Base-by-base conservation (phyloP, 176 grass and related monocot species). In the Hyparrhenia diplandra region DNA sequence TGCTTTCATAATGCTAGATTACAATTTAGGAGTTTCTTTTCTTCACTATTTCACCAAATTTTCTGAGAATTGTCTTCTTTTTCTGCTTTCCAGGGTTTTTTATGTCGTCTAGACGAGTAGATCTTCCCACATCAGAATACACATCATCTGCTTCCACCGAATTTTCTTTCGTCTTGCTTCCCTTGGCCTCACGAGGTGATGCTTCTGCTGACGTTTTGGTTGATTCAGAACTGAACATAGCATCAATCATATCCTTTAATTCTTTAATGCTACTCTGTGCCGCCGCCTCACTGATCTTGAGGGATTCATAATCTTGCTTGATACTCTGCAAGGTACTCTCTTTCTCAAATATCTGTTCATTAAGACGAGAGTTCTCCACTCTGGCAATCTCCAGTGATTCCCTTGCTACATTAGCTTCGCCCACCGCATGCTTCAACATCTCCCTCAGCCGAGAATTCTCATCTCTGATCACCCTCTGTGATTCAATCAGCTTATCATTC, bases 271-370 rank as follows among this genome's bases (percentile, higher is more conserved):
- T 93, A 64, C 59, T 82, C 55, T 86, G 90, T 16, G 96, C 86
- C 6, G 90, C 87, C 35, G 85, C 88, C 86, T 95, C 92, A 66
- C 90, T 93, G 47, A 95, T 80, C 80, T 95, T 99, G 35, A 99
- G 85, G 70, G 80, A 91, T 58, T 99, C 96, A 1, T 91, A 90
- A 43, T 95, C 90, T 55, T 95, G 92, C n/a, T 88, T 89, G 24
- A 99, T 83, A 24, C 37, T 89, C 71, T 88, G 59, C 71, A 95
- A 90, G 13, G 55, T 49, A 70, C 67, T 76, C n/a, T 91, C 90
- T 92, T 95, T 95, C 62, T 95, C 87, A 23, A 80, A 86, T 59
- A 95, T 84, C 42, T 88, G 49, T 72, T 93, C 78, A 41, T 93
- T 93, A 84, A 99, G 78, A 57, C 74, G 65, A 78, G 84, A 89